Evolutionary conservation across 2,329 filamentous ascomycete species (phyloP), one percentile per base, ranked within the genome.

Genomic region (Ophiocordyceps camponoti-saundersi): DNA sequence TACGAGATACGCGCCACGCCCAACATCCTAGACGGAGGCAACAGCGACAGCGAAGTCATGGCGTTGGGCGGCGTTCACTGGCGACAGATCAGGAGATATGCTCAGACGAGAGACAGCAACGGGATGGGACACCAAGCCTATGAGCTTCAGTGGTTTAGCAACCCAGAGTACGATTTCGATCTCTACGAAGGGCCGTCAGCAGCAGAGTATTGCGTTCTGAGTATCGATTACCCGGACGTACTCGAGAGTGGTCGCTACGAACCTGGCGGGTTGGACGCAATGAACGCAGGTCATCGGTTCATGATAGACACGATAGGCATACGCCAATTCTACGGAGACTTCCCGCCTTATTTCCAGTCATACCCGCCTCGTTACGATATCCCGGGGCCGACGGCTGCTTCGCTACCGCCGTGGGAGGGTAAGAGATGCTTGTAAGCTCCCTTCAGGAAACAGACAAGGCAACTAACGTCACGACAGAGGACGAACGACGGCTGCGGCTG

Each of bases 1-100:
- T 51, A 49, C 18, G 46, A 49, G 36, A 47, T 51, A 3, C 48
- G 44, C 40, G 44, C 46, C 6, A 48, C 46, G 13, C 47, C 44
- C 16, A 48, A 49, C n/a, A 47, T 49, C 6, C 21, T 51, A 6
- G 44, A 49, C 36, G 39, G 44, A 11, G 22, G 16, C 3, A 44
- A 46, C 30, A 12, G 3, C 11, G 48, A 51, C n/a, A 22, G 18
- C n/a, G 49, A 51, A 20, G 36, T 40, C n/a, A 40, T 40, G 36
- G 36, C 36, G 4, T 18, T 40, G 16, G 36, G 36, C 1, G 36
- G 36, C 18, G n/a, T 40, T 20, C 36, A 40, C 36, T 40, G 36
- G 36, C 36, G 36, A 16, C 46, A 48, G 42, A 21, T 51, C 1
- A 45, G 45, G 22, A 44, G 47, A 40, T 51, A 49, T 11, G 29